These are phyloP conservation scores for Dioscorea dumetorum DNA, from an alignment of 106 monocot genomes.

Conservation along the genomic window DNA sequence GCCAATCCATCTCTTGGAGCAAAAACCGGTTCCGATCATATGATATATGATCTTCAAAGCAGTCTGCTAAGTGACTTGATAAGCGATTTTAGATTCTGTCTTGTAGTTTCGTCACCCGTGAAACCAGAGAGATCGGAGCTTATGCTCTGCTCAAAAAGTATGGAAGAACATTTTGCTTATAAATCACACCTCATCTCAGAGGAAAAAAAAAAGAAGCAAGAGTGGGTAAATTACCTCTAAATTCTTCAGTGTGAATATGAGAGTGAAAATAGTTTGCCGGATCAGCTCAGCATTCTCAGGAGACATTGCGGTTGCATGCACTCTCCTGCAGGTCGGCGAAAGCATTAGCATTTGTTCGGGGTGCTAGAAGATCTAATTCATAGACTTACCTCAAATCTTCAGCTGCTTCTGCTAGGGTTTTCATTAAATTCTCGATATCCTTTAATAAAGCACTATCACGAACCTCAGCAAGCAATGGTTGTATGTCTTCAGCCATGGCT, in stretches of 20 bases:
- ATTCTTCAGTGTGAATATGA: conserved; percentile 36
- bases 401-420: conserved; percentile 70
- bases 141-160: conserved; percentile 18
- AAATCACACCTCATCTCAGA: neutral
- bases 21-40: too few relatives aligned
- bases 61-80: conserved; percentile 48
- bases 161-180: neutral
- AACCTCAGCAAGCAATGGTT: conserved; percentile 80
- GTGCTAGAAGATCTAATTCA: neutral
- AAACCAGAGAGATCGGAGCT: conserved; percentile 33
- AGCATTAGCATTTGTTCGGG: neutral
- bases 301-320: conserved; percentile 14
- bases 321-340: conserved; percentile 14
- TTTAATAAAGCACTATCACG: conserved; percentile 63
- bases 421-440: conserved; percentile 80
- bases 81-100: conserved; percentile 27
- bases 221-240: conserved; percentile 20
- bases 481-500: conserved; percentile 70
- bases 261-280: conserved; percentile 16
- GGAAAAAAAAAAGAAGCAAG: neutral
- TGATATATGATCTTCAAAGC: conserved; percentile 7
- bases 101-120: conserved; percentile 35
- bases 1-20: too few relatives aligned
- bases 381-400: conserved; percentile 66
- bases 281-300: conserved; percentile 23